Conservation (phyloP, 139 green algal genomes). For the Pseudopediastrum boryanum region DNA sequence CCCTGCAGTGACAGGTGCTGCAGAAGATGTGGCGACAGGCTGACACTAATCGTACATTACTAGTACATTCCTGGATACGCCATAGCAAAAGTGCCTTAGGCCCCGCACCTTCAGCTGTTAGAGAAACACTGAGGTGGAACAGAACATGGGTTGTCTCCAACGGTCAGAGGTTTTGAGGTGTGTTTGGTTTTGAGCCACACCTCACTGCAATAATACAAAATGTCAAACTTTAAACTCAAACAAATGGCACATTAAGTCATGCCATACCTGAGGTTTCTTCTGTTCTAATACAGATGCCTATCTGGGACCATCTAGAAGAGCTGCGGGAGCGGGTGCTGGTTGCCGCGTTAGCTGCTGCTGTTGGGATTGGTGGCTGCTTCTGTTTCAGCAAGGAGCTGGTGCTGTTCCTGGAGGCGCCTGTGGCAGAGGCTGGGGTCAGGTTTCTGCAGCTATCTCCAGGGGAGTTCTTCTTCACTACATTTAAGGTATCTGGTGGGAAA, state of each 20-base stretch:
- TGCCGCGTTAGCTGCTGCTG: conserved; percentile 58
- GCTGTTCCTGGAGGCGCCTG: conserved; percentile 95
- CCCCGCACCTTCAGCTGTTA: background rate
- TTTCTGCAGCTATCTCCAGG: conserved; percentile 98
- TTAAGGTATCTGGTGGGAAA: conserved; percentile 89
- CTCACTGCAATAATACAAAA: background rate
- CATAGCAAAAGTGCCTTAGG: too few relatives aligned
- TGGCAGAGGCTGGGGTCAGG: conserved; percentile 88
- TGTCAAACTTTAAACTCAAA: background rate
- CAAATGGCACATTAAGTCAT: background rate
- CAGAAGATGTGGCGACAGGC: too few relatives aligned
- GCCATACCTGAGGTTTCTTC: background rate
- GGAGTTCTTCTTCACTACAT: conserved; percentile 99
- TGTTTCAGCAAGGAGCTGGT: conserved; percentile 88
- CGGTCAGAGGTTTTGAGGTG: background rate
- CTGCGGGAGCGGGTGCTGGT: conserved; percentile 88
- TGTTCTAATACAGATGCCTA: conserved; percentile 80
- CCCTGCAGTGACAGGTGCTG: too few relatives aligned
- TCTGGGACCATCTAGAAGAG: conserved; percentile 98
- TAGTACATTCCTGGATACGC: too few relatives aligned
- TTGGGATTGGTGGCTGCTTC: conserved; percentile 89
- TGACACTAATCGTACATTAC: conserved; percentile 3
- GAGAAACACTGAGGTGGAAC: background rate
- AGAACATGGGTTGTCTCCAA: background rate
- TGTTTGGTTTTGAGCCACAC: background rate